A percentile compares a stretch with the other conserved stretches of the same genome.
Conservation (phyloP, 2,329 filamentous ascomycete species). For the Cercospora sp. region DNA sequence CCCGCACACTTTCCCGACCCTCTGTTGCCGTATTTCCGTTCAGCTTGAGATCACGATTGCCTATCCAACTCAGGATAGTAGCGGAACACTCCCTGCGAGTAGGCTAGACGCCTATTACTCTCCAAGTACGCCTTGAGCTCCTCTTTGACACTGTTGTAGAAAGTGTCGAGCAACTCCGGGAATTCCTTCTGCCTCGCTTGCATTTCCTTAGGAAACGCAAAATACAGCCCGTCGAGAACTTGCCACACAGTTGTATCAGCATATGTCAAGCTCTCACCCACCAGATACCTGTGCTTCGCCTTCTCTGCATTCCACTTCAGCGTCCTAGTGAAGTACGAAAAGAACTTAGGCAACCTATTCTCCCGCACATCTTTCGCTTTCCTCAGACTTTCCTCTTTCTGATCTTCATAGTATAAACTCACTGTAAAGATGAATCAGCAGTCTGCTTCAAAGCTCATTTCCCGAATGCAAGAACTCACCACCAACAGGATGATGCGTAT, state of each 20-base stretch:
- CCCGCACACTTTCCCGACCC: not conserved
- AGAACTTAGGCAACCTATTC: conserved; percentile 68
- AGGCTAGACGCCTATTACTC: conserved; percentile 64
- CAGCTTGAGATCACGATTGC: conserved; percentile 35
- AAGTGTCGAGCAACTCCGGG: conserved; percentile 58
- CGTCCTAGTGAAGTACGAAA: conserved; percentile 69
- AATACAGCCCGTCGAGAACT: conserved; percentile 57
- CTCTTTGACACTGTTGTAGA: conserved; percentile 64
- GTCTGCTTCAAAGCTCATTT: too few relatives aligned
- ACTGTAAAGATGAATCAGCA: not conserved
- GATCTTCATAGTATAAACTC: conserved; percentile 68
- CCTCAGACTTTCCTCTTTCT: conserved; percentile 65
- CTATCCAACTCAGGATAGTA: conserved; percentile 72
- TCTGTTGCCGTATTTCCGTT: not conserved
- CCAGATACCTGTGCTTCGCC: conserved; percentile 63
- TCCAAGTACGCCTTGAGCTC: conserved; percentile 68
- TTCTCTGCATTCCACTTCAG: conserved; percentile 59
- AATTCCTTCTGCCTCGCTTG: conserved; percentile 59
- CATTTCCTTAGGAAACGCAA: conserved; percentile 70
- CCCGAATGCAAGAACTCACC: conserved; percentile 1
- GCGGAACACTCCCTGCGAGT: conserved; percentile 67
- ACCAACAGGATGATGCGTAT: conserved; percentile 68
- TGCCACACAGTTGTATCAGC: conserved; percentile 75
- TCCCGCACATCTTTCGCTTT: conserved; percentile 60
- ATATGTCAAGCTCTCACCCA: conserved; percentile 65